Evolutionary conservation across 495 filamentous ascomycete species (phyloP), one percentile per base, ranked within the genome.

Genomic region (Clohesyomyces aquaticus): DNA sequence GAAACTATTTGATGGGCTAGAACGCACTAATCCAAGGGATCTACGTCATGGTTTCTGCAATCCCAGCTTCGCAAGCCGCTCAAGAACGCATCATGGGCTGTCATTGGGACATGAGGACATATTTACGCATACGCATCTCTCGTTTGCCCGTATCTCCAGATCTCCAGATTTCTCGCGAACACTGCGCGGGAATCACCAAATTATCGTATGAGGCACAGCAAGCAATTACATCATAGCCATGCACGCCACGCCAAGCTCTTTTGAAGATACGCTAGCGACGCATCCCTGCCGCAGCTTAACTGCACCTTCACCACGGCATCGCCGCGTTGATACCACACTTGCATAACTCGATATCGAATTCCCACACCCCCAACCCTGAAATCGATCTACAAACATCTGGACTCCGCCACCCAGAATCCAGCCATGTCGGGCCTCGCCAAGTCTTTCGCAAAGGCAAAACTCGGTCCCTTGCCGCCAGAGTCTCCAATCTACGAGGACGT

Each of bases 401-500:
- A 19, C 18, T 21, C 25, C n/a, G 2, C 55, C 42, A 51, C n/a
- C 52, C 45, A 32, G 32, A n/a, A 22, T 11, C 51, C 53, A 62
- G n/a, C 65, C 70, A 96, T 97, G 93, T 95, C 90, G 73, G 86
- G 92, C 59, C 84, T 97, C 35, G 91, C 93, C 77, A 88, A 85
- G 73, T 85, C 86, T 55, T 94, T 92, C 76, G 87, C 87, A 72
- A 92, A 90, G 75, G 81, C 90, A 41, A 91, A 89, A 78, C 78
- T 95, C 67, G 80, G 81, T 65, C 77, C 78, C 64, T 76, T 89
- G 21, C 86, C 91, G 4, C 77, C 80, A 19, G 78, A 84, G 70
- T 75, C 77, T 9, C 81, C 83, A 42, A 50, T 66, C 63, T 21
- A 25, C 14, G 59, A 67, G 54, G 59, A 62, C 4, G 23, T 14